Percentiles rank a stretch among this genome's conserved stretches.
Evolutionary conservation across 306 rosid genomes (phyloP).

Genomic region (Lagenaria siceraria): DNA sequence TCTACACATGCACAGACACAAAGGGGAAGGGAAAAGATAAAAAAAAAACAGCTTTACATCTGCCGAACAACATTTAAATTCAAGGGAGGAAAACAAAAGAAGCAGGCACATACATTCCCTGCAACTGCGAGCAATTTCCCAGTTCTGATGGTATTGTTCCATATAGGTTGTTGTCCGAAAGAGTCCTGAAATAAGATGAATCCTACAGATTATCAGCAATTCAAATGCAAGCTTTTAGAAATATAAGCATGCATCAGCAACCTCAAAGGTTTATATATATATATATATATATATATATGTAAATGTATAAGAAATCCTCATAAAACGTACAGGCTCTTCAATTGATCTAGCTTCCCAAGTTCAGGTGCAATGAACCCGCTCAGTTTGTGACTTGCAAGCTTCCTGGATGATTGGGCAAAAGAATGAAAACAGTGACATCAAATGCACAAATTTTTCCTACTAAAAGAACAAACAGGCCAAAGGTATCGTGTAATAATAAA

Average conservation of each 20-base stretch:
- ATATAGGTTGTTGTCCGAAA: constrained; percentile 67
- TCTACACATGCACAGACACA: background rate
- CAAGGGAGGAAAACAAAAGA: background rate
- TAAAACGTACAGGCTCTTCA: constrained; percentile 65
- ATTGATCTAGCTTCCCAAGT: constrained; percentile 77
- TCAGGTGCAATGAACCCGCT: constrained; percentile 71
- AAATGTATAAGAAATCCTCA: background rate
- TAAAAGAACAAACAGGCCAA: background rate
- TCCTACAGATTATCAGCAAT: constrained; percentile 15
- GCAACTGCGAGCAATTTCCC: constrained; percentile 81
- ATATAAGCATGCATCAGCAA: constrained; percentile 1
- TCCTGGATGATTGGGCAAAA: constrained; percentile 42
- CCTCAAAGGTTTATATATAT: background rate
- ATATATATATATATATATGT: background rate
- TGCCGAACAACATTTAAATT: background rate
- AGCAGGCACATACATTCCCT: constrained; percentile 49
- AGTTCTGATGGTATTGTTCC: constrained; percentile 83
- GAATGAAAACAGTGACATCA: constrained; percentile 17
- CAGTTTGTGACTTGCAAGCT: constrained; percentile 55
- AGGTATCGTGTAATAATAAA: background rate
- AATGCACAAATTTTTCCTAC: background rate
- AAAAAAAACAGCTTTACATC: background rate
- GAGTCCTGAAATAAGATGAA: constrained; percentile 42
- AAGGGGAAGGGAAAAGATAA: background rate
- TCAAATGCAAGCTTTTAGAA: background rate